Evolutionary conservation across 805 yeast genomes (phyloP), one percentile per base, ranked within the genome.

Genomic region (Starmerella floris): DNA sequence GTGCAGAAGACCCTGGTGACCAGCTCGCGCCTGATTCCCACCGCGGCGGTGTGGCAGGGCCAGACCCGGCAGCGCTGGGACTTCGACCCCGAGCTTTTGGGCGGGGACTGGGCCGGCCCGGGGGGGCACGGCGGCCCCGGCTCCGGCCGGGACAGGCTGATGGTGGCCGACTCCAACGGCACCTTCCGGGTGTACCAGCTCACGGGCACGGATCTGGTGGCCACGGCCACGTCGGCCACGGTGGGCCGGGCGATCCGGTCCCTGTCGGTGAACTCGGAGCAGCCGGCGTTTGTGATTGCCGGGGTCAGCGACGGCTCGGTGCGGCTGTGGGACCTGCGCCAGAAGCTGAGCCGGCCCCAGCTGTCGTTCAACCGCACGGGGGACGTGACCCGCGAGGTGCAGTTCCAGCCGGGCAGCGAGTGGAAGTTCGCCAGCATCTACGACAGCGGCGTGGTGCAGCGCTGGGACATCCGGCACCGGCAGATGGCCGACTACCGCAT

Each of bases 371-470:
- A 63, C 39, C 75, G 80, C 16, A 76, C 76, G 37, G 74, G 83
- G 1, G 96, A 84, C 55, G 79, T 93, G 1, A 67, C 74, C 3
- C 63, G 79, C 49, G 76, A 74, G 41, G 65, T 71, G 5, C 70
- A 70, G 54, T 73, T 72, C 61, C 65, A 71, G 51, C 76, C 75
- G 9, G 73, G 69, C 51, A 31, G 23, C 30, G 68, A 74, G 23
- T 61, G 72, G 3, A 66, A 72, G 46, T 67, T 88, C 40, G 79
- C 85, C 2, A 76, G 87, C 1, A 84, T 83, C 6, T 88, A 82
- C 60, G 97, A 91, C 58, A 75, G 83, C 2, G 98, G 98, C 15
- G 73, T 82, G 3, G 68, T 88, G n/a, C 76, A 81, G 52, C 76
- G 79, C 51, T 87, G 83, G 76, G 98, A 91, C 62, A 54, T 83